Conservation (phyloP, 2,329 filamentous ascomycete genomes). For the Colletotrichum nymphaeae region DNA sequence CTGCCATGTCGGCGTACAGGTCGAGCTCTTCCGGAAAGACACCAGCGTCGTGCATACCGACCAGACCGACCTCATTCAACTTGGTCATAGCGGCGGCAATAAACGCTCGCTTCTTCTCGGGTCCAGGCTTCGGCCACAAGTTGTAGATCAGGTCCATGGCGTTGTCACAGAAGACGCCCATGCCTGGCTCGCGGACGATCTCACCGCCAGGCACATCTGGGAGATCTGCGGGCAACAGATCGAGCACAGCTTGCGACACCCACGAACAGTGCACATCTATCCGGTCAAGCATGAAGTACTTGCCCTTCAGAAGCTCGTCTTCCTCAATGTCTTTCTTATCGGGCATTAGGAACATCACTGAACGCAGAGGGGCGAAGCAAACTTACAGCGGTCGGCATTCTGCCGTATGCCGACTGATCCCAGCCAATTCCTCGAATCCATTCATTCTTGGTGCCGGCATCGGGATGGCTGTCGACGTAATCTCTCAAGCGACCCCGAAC, state of each 20-base stretch:
- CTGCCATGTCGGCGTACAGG: constrained; percentile 65
- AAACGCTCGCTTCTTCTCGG: constrained; percentile 63
- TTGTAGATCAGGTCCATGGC: constrained; percentile 72
- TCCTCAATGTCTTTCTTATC: constrained; percentile 60
- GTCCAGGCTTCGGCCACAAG: constrained; percentile 67
- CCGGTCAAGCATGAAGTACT: constrained; percentile 77
- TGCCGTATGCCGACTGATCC: constrained; percentile 74
- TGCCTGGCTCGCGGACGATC: constrained; percentile 68
- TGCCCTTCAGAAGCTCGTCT: constrained; percentile 61
- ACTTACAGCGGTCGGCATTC: constrained; percentile 74
- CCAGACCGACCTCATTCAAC: constrained; percentile 73
- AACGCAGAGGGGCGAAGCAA: neutral
- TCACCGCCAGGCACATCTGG: constrained; percentile 71
- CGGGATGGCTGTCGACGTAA: constrained; percentile 63
- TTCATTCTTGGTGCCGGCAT: constrained; percentile 62
- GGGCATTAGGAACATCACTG: neutral
- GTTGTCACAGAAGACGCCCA: constrained; percentile 80
- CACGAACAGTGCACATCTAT: constrained; percentile 78
- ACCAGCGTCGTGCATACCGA: constrained; percentile 77
- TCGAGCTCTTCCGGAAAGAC: constrained; percentile 65
- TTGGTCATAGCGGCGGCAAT: constrained; percentile 70
- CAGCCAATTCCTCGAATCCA: constrained; percentile 78
- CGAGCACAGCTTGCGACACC: constrained; percentile 73
- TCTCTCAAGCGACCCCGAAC: constrained; percentile 61
- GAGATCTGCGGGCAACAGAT: constrained; percentile 65